Evolutionary conservation across 768 basidiomycete genomes (phyloP).

Genomic region (Tubosaeta sp.): DNA sequence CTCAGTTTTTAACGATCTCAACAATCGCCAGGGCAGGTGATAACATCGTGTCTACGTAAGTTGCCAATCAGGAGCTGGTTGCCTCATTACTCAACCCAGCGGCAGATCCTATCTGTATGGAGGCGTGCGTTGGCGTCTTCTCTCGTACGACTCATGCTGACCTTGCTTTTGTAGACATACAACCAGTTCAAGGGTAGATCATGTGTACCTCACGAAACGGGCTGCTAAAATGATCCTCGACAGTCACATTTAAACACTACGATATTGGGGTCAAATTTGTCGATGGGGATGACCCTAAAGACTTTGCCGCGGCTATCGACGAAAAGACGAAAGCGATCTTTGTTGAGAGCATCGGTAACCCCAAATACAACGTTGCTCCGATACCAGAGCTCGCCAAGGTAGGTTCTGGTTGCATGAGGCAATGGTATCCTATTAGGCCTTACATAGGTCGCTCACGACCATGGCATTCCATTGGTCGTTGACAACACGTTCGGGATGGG

Average conservation of each 20-base stretch:
- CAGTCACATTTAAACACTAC: constrained; percentile 19
- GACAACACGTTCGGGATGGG: constrained; percentile 80
- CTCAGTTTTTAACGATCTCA: constrained; percentile 69
- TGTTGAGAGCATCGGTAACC: constrained; percentile 78
- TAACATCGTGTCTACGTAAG: constrained; percentile 73
- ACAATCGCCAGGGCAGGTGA: constrained; percentile 62
- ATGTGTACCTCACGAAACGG: no score
- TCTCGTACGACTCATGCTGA: background rate
- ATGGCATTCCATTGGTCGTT: constrained; percentile 73
- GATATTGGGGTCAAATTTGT: constrained; percentile 42
- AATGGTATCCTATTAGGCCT: background rate
- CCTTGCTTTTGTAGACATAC: constrained; percentile 7
- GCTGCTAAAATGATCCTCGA: background rate
- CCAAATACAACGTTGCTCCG: constrained; percentile 63
- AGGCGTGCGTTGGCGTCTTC: constrained; percentile 6
- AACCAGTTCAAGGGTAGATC: constrained; percentile 19
- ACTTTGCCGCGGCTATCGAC: constrained; percentile 66
- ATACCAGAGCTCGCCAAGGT: constrained; percentile 69
- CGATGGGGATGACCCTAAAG: constrained; percentile 47
- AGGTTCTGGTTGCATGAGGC: background rate
- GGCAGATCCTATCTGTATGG: constrained; percentile 18
- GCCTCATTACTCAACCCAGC: background rate
- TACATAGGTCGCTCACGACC: constrained; percentile 60
- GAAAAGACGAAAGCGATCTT: constrained; percentile 74
- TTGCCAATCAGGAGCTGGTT: constrained; percentile 28